Evolutionary conservation across 176 grass and related monocot genomes (phyloP), one percentile per base, ranked within the genome.

Genomic region (Microstegium vimineum): DNA sequence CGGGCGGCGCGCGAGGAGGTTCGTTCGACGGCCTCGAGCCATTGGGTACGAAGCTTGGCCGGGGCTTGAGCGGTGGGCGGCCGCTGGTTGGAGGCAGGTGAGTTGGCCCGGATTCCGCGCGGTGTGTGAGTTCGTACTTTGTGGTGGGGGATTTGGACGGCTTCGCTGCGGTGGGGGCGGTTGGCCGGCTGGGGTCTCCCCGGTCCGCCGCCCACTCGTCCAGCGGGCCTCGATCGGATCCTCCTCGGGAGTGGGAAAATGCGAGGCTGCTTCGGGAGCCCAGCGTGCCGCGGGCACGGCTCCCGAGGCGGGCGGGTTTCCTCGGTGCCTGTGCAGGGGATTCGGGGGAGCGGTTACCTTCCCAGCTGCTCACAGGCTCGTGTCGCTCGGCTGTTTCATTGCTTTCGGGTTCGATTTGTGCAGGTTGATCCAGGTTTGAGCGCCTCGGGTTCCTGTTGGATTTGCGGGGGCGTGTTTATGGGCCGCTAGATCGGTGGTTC

Each of bases 371-470:
- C 26, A n/a, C n/a, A n/a, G n/a, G n/a, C n/a, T n/a, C n/a, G n/a
- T n/a, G n/a, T n/a, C n/a, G n/a, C n/a, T n/a, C n/a, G n/a, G n/a
- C n/a, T 26, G 12, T 28, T 45, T 71, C 65, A 73, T 13, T 71
- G 76, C 30, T 46, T 63, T 42, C 0, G 3, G 49, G 66, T 71
- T 69, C 68, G 74, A 82, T 83, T 85, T 26, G 47, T 75, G 79
- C 79, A 90, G 88, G 88, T 79, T 78, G 84, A 74, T 69, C 74
- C 84, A 27, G 74, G 73, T 62, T 90, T 49, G 23, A 73, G 84
- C 60, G 47, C n/a, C 35, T 68, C 27, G 34, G 28, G 27, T 67
- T 66, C 5, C 43, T 3, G 37, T 45, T 46, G 84, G 31, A 82
- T 74, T 90, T 61, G 28, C 43, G 34, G 57, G 23, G 15, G 3